These are phyloP conservation scores for Eremothecium coryli DNA, from an alignment of 1,139 yeast species.

Conservation along the genomic window DNA sequence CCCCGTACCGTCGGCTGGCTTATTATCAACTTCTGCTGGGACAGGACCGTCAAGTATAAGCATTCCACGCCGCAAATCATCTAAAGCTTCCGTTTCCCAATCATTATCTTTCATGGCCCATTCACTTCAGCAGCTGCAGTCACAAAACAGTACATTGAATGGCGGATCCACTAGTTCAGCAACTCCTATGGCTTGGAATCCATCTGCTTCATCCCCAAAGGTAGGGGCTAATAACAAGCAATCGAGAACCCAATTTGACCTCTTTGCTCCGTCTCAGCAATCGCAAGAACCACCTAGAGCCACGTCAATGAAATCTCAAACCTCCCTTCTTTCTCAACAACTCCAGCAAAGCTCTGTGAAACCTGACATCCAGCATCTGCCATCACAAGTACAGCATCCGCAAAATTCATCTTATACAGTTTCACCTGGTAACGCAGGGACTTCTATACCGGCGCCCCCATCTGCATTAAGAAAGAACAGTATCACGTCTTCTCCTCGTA, in stretches of 20 bases:
- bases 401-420: background rate
- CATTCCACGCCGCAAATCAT: constrained; percentile 25
- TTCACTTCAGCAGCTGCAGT: constrained; percentile 21
- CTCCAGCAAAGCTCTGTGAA: constrained; percentile 14
- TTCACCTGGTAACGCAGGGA: background rate
- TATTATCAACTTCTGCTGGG: constrained; percentile 13
- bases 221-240: constrained; percentile 14
- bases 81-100: constrained; percentile 22
- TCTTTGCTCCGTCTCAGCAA: constrained; percentile 16
- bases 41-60: constrained; percentile 19
- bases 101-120: constrained; percentile 27
- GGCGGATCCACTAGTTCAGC: constrained; percentile 9
- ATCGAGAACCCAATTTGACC: constrained; percentile 19
- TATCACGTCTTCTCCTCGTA: constrained; percentile 22
- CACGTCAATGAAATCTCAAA: constrained; percentile 19
- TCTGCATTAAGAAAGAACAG: background rate
- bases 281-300: constrained; percentile 12
- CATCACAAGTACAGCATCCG: background rate
- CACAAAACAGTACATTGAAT: constrained; percentile 10
- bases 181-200: constrained; percentile 8
- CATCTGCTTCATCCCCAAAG: constrained; percentile 14
- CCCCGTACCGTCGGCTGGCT: constrained; percentile 4
- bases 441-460: background rate
- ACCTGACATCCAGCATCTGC: background rate
- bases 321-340: constrained; percentile 29